Conservation (phyloP, 345 rosid genomes). For the Dipteronia sinensis region DNA sequence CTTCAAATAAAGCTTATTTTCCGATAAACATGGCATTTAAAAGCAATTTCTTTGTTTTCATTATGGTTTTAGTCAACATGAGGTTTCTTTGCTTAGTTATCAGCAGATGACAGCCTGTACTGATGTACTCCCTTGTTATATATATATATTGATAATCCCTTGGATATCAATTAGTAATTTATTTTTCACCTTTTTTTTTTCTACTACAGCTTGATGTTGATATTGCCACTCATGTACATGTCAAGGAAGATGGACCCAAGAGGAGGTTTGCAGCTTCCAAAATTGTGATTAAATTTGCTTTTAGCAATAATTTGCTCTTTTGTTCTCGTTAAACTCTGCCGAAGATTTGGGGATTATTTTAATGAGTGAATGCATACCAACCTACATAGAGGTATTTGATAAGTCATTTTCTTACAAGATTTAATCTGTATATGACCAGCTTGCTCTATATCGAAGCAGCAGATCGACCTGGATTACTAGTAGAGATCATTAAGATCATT, state of each 20-base stretch:
- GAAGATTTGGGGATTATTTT: background rate
- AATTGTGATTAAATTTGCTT: constrained; percentile 16
- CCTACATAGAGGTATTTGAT: background rate
- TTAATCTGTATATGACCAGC: constrained; percentile 46
- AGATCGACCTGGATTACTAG: constrained; percentile 91
- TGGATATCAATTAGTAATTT: constrained; percentile 8
- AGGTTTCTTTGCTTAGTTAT: background rate
- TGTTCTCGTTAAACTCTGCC: background rate
- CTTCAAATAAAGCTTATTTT: background rate
- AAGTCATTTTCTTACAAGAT: constrained; percentile 2
- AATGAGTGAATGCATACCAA: background rate
- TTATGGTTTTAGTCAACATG: background rate
- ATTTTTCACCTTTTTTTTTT: background rate
- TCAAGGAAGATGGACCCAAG: constrained; percentile 85
- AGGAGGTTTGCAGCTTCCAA: constrained; percentile 56
- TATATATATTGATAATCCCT: background rate
- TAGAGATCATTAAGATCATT: constrained; percentile 82
- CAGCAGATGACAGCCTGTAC: background rate
- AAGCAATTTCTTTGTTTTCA: background rate
- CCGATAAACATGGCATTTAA: background rate
- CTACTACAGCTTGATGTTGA: constrained; percentile 85
- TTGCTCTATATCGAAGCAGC: constrained; percentile 87
- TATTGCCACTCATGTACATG: constrained; percentile 70
- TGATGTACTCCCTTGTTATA: background rate
- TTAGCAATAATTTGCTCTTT: background rate